phyloP scores from a whole-genome alignment of 495 filamentous ascomycete genomes.

The Xylaria venustula region DNA sequence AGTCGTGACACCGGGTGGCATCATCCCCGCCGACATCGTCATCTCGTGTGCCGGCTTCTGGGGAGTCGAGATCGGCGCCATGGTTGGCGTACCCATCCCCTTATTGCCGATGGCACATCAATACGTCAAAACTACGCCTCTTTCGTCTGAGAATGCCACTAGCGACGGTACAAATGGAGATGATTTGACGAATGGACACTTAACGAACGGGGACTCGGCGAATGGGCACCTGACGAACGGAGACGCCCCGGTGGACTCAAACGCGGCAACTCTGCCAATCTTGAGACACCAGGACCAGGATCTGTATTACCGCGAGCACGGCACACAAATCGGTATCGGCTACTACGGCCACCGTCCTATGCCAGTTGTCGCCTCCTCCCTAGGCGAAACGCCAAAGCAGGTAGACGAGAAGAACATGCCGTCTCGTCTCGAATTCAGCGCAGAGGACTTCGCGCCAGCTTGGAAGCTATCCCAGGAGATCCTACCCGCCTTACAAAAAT shows the following conservation, averaged over 20 bases:
- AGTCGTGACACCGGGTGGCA: constrained; percentile 39
- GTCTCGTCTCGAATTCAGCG: constrained; percentile 48
- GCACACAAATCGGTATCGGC: constrained; percentile 51
- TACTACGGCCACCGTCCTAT: constrained; percentile 54
- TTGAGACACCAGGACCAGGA: constrained; percentile 53
- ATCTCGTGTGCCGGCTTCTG: constrained; percentile 55
- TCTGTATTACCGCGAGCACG: constrained; percentile 55
- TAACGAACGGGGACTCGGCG: not conserved
- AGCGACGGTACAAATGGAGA: constrained; percentile 36
- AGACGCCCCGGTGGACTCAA: not conserved
- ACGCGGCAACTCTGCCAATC: constrained; percentile 41
- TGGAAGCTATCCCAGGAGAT: constrained; percentile 46
- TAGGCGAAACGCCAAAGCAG: constrained; percentile 42
- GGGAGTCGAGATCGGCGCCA: constrained; percentile 52
- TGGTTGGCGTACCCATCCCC: constrained; percentile 49
- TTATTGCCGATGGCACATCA: constrained; percentile 53
- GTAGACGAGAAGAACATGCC: constrained; percentile 54
- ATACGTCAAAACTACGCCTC: constrained; percentile 48
- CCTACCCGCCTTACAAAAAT: constrained; percentile 40
- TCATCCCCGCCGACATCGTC: constrained; percentile 47
- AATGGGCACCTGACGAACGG: not conserved
- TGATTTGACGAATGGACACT: not conserved
- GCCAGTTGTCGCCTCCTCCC: constrained; percentile 43
- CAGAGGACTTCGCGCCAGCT: constrained; percentile 48
- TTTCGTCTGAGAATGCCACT: constrained; percentile 33